These are phyloP conservation scores for Metarhizium robertsii DNA, from an alignment of 2,329 filamentous ascomycete genomes.

Conservation along the genomic window DNA sequence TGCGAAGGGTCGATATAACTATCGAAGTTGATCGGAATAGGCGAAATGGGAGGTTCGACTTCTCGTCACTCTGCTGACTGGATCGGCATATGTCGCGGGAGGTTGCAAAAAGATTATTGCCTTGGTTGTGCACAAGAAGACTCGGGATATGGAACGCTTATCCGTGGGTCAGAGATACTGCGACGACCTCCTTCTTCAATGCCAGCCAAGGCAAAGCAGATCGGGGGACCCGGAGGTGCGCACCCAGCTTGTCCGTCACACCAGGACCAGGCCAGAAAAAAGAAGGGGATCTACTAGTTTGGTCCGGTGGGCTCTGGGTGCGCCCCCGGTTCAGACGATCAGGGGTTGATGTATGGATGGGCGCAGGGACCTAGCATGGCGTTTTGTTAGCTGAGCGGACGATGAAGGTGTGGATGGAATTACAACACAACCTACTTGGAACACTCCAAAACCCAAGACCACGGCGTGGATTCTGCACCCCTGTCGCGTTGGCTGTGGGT, in stretches of 20 bases:
- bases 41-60: neutral
- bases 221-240: neutral
- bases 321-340: neutral
- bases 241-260: no score
- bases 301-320: neutral
- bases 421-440: neutral
- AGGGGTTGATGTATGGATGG: neutral
- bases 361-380: neutral
- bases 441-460: neutral
- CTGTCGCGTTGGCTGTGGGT: no score
- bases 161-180: neutral
- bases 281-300: slow-evolving; percentile 5
- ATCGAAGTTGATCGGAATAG: neutral
- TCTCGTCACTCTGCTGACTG: neutral
- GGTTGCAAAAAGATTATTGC: neutral
- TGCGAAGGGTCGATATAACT: neutral
- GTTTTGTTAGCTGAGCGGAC: neutral
- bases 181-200: neutral
- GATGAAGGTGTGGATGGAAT: neutral
- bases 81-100: neutral
- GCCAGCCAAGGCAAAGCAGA: neutral
- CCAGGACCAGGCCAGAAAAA: neutral
- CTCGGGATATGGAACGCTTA: neutral
- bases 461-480: no score
- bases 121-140: neutral